phyloP scores from a whole-genome alignment of 2,329 filamentous ascomycete genomes.

The Alternaria sp. region DNA sequence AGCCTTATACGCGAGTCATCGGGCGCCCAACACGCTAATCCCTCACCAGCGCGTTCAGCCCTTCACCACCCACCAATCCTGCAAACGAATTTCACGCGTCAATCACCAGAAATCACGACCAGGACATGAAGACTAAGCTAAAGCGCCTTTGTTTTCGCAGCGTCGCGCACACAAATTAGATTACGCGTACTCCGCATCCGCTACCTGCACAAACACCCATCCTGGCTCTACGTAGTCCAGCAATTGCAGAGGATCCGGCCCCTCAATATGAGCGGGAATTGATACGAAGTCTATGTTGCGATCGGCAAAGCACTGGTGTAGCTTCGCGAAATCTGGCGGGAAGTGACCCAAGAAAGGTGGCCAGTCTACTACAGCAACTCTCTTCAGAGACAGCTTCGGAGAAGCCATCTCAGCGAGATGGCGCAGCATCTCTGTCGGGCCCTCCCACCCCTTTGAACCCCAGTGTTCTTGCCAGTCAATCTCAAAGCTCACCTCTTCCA shows the following conservation, averaged over 20 bases:
- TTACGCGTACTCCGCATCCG: neutral
- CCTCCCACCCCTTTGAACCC: constrained; percentile 12
- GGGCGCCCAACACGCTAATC: neutral
- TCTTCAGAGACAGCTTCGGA: neutral
- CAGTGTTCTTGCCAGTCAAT: constrained; percentile 13
- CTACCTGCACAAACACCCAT: constrained; percentile 7
- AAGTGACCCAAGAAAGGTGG: constrained; percentile 7
- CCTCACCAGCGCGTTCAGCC: neutral
- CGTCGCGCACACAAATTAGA: neutral
- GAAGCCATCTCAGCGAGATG: constrained; percentile 2
- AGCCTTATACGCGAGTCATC: constrained; percentile 3
- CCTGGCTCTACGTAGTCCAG: constrained; percentile 10
- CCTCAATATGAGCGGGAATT: constrained; percentile 5
- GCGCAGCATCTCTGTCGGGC: constrained; percentile 8
- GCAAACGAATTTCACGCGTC: neutral
- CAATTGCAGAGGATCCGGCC: constrained; percentile 2
- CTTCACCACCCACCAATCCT: neutral
- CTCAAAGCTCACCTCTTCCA: constrained; percentile 10
- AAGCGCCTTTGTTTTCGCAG: neutral
- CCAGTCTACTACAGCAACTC: constrained; percentile 8
- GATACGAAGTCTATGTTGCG: constrained; percentile 3
- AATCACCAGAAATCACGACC: neutral
- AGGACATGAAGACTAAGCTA: neutral
- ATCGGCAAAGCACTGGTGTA: constrained; percentile 4
- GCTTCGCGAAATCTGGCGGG: constrained; percentile 5